Evolutionary conservation across 352 stramenopile species (phyloP).

Genomic region (Lagenidium giganteum): DNA sequence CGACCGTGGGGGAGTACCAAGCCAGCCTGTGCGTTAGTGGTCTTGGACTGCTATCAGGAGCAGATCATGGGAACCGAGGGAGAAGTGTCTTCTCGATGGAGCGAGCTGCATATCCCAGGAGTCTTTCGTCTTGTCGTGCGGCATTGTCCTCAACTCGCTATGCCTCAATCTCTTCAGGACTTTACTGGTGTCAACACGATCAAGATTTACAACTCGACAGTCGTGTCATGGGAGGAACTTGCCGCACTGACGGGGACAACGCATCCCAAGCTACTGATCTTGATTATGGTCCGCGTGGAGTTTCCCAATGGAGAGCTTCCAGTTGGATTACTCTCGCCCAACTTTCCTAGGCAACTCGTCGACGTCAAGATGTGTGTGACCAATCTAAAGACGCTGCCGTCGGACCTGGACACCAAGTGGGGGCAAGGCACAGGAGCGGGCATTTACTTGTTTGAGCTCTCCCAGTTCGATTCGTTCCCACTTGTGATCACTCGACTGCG

Average conservation of each 20-base stretch:
- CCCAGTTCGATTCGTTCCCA: constrained; percentile 3
- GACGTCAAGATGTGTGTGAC: constrained; percentile 12
- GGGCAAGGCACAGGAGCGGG: neutral
- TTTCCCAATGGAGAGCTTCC: constrained; percentile 10
- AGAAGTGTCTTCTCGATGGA: constrained; percentile 13
- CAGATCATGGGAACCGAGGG: constrained; percentile 2
- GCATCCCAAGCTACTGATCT: constrained; percentile 12
- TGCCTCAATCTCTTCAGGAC: constrained; percentile 13
- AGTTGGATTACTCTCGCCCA: neutral
- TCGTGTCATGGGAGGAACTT: constrained; percentile 14
- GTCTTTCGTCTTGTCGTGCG: constrained; percentile 21
- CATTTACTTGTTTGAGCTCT: constrained; percentile 3
- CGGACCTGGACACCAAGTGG: constrained; percentile 9
- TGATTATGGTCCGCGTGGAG: constrained; percentile 19
- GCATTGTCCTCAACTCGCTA: constrained; percentile 18
- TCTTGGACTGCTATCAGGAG: constrained; percentile 21
- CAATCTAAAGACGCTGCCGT: constrained; percentile 7
- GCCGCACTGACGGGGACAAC: constrained; percentile 21
- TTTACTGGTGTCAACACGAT: constrained; percentile 17
- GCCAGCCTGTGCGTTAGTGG: constrained; percentile 20
- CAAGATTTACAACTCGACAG: constrained; percentile 36
- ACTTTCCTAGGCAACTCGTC: constrained; percentile 6
- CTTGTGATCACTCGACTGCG: neutral
- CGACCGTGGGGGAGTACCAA: constrained; percentile 14
- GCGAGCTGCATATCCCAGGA: constrained; percentile 9